Conservation (phyloP, 805 yeast genomes). For the Suhomyces xylopsoci region DNA sequence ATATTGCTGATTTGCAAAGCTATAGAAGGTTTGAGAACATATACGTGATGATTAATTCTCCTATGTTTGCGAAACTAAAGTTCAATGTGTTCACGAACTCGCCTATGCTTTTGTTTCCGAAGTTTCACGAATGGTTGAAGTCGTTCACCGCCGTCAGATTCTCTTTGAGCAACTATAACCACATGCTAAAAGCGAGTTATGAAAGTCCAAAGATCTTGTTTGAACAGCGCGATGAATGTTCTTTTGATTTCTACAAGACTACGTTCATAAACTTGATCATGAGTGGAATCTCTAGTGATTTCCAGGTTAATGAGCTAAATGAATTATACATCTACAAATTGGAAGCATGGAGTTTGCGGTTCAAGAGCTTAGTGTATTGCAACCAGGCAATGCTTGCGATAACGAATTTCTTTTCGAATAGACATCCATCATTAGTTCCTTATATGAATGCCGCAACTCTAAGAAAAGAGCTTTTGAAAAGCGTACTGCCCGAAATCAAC, state of each 20-base stretch:
- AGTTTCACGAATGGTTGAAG: constrained; percentile 19
- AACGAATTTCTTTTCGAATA: background rate
- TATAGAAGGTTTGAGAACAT: constrained; percentile 20
- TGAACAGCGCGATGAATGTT: background rate
- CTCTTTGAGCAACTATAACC: constrained; percentile 1
- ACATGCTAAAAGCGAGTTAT: constrained; percentile 8
- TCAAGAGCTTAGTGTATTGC: constrained; percentile 1
- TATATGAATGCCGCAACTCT: background rate
- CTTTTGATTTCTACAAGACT: constrained; percentile 3
- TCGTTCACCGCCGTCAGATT: background rate
- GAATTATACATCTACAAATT: constrained; percentile 4
- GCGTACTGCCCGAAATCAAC: background rate
- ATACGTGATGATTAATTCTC: constrained; percentile 6
- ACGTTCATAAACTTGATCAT: constrained; percentile 6
- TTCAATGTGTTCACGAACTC: constrained; percentile 19
- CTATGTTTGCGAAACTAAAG: constrained; percentile 9
- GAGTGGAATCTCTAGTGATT: background rate
- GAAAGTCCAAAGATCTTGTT: constrained; percentile 6
- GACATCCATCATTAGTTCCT: background rate
- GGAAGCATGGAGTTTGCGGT: background rate
- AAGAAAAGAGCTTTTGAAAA: background rate
- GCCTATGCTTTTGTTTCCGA: constrained; percentile 24
- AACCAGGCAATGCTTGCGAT: constrained; percentile 3
- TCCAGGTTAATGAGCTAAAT: constrained; percentile 9
- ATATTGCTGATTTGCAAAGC: constrained; percentile 6